A percentile compares a stretch with the other conserved stretches of the same genome.
phyloP scores from a whole-genome alignment of 441 rosid species.

The Corymbia citriodora region DNA sequence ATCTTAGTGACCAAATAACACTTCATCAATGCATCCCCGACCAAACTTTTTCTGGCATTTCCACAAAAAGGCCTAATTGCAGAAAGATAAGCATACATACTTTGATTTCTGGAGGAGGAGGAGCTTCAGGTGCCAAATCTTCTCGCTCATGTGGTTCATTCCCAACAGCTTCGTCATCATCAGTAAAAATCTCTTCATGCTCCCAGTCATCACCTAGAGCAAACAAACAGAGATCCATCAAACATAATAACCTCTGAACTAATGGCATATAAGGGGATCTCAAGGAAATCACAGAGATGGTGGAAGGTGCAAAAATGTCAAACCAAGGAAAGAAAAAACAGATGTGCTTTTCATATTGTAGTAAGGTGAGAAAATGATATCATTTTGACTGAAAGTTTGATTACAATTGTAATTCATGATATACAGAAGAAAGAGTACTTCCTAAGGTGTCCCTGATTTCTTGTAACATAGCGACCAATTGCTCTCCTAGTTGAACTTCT shows the following conservation, averaged over 20 bases:
- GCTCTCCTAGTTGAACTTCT: not conserved
- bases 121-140: constrained; percentile 89
- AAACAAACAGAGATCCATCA: constrained; percentile 3
- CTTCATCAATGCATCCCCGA: not conserved
- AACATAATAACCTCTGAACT: not conserved
- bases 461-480: not conserved
- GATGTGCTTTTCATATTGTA: not conserved
- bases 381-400: not conserved
- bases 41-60: not conserved
- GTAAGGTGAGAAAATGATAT: not conserved
- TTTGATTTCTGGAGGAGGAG: constrained; percentile 98
- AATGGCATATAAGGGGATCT: not conserved
- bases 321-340: not conserved
- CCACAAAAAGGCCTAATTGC: not conserved
- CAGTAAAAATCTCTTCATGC: constrained; percentile 97
- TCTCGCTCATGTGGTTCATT: constrained; percentile 92
- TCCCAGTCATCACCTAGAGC: constrained; percentile 96
- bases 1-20: not conserved
- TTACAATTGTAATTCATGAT: not conserved
- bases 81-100: constrained; percentile 22
- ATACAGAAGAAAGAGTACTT: not conserved
- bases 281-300: not conserved
- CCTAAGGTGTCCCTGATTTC: not conserved
- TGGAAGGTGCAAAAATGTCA: not conserved
- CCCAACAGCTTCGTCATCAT: constrained; percentile 98